Evolutionary conservation across 78 protist species (phyloP).

Genomic region (slime mould (Dictyostelium discoideum)): dicty_2.7 NC_007088.5:6053001-6053500

Average conservation of each 20-base stretch:
- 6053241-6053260: background rate
- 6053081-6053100: background rate
- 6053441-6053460: too few relatives aligned
- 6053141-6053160: constrained; percentile 7
- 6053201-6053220: too few relatives aligned
- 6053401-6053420: background rate
- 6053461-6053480: background rate
- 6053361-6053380: background rate
- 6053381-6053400: background rate
- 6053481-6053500: background rate
- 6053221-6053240: background rate
- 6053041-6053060: background rate
- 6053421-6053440: background rate
- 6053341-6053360: background rate
- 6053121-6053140: background rate
- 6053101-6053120: constrained; percentile 11
- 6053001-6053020: background rate
- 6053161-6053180: background rate
- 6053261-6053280: background rate
- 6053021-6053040: background rate
- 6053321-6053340: background rate
- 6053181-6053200: background rate
- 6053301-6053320: background rate
- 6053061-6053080: background rate
- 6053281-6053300: background rate